Percentiles rank a stretch among this genome's conserved stretches.
These are phyloP conservation scores for Bipolaris oryzae DNA, from an alignment of 2,329 filamentous ascomycete genomes.

Conservation along the genomic window DNA sequence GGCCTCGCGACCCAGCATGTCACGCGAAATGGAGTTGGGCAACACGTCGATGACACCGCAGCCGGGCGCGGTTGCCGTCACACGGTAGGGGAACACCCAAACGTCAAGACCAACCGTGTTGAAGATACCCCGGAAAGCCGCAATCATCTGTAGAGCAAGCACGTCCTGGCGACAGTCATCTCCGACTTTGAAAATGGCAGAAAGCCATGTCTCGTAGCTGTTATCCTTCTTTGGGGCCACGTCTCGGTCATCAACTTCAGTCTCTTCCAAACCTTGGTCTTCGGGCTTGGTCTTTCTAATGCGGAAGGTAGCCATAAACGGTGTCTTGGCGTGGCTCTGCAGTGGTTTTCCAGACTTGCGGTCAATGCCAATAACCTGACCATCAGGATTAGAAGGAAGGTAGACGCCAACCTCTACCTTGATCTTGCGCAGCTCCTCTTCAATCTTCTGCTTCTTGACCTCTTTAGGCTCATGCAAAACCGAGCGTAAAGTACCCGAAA, in stretches of 20 bases:
- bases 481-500: constrained; percentile 94
- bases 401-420: constrained; percentile 97
- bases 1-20: constrained; percentile 97
- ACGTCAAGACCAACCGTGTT: constrained; percentile 93
- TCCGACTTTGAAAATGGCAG: constrained; percentile 98
- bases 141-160: constrained; percentile 95
- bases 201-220: constrained; percentile 96
- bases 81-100: constrained; percentile 95
- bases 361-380: constrained; percentile 96
- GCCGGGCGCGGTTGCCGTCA: constrained; percentile 94
- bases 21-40: constrained; percentile 95
- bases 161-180: constrained; percentile 98
- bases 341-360: constrained; percentile 96
- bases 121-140: constrained; percentile 96
- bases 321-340: constrained; percentile 97
- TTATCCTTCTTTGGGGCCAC: constrained; percentile 48
- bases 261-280: constrained; percentile 37
- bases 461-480: constrained; percentile 90
- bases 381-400: constrained; percentile 94
- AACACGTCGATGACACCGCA: constrained; percentile 98
- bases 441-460: constrained; percentile 99
- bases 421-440: constrained; percentile 96
- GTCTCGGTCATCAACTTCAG: constrained; percentile 39
- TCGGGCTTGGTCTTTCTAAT: constrained; percentile 77
- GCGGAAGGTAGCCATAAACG: constrained; percentile 98